Conservation (phyloP, 495 filamentous ascomycete species). For the Neurospora sp. region DNA sequence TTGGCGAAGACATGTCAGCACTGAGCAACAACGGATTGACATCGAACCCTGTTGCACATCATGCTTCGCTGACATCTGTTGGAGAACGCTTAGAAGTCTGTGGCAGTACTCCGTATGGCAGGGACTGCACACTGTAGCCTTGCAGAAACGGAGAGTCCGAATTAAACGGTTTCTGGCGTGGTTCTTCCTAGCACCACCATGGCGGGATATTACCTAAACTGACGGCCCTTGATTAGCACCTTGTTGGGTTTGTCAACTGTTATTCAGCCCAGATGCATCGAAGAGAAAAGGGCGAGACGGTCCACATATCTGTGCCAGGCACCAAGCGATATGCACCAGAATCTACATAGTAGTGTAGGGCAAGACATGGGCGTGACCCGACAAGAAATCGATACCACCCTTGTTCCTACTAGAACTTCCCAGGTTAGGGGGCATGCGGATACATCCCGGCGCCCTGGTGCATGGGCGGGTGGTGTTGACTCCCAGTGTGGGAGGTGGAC, state of each 20-base stretch:
- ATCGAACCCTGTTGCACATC: constrained; percentile 22
- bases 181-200: neutral
- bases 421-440: constrained; percentile 13
- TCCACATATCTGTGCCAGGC: neutral
- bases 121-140: neutral
- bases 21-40: neutral
- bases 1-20: neutral
- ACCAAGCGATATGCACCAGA: neutral
- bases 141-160: neutral
- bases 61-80: constrained; percentile 2
- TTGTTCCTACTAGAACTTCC: constrained; percentile 6
- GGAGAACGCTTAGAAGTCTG: neutral
- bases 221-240: neutral
- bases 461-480: constrained; percentile 5
- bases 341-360: neutral
- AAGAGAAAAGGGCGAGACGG: neutral
- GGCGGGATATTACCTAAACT: neutral
- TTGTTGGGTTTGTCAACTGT: neutral
- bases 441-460: constrained; percentile 19
- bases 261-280: neutral
- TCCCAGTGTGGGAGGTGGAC: neutral
- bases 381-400: constrained; percentile 4
- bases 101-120: neutral
- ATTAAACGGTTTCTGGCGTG: neutral
- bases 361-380: neutral